Evolutionary conservation across 345 rosid genomes (phyloP), one percentile per base, ranked within the genome.

Genomic region (Euclidium syriacum): DNA sequence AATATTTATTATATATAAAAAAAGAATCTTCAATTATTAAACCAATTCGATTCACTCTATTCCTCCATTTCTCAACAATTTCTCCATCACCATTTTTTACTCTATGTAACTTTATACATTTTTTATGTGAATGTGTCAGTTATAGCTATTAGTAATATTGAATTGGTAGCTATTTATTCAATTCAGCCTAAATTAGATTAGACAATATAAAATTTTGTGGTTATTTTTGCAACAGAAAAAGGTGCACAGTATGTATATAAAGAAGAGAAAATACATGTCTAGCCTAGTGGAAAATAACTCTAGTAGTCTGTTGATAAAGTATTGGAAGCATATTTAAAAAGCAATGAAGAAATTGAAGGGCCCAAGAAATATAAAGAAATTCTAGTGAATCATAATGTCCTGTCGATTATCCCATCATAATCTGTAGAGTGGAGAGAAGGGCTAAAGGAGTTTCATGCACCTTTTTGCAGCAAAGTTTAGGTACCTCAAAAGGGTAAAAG

Each of bases 381-480:
- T 20, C 18, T 35, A 51, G 73, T 41, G 63, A 62, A 44, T 70
- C 56, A 69, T 61, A 62, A 56, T 53, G 63, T 61, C 58, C 2
- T 53, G 68, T 62, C 68, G 57, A 70, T 44, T 53, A 61, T 36
- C 34, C 51, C 57, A 70, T 70, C 68, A 70, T 70, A 70, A 62
- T 62, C 42, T 62, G 14, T 46, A 46, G 68, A 71, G 71, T 62
- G 64, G 68, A 64, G 65, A 56, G 59, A 55, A 62, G 42, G 44
- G 64, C 63, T 34, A 70, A 52, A 62, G 49, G 56, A 70, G 3
- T 1, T 41, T 63, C 50, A 71, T 56, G 44, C 20, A 64, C 44
- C 57, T 55, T 71, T n/a, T 62, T 55, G 70, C 70, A 55, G 75
- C 75, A 71, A 71, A 51, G 65, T 71, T 71, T 46, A 70, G 44